Evolutionary conservation across 1,139 yeast genomes (phyloP), one percentile per base, ranked within the genome.

Genomic region (Nematodospora anomalae): DNA sequence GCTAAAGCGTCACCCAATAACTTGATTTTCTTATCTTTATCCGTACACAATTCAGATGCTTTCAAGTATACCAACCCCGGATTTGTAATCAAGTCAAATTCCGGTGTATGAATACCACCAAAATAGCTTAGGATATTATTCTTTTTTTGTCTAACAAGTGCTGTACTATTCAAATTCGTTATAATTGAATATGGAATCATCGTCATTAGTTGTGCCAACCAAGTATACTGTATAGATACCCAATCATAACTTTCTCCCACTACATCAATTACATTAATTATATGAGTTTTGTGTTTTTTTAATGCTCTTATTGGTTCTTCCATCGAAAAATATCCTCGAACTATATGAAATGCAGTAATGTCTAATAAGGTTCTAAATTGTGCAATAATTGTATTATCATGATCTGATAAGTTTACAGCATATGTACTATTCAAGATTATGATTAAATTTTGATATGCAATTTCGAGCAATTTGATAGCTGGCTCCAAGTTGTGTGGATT

Each of bases 261-360:
- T 2, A 49, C 45, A 16, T 46, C 50, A 4, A 51, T 33, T 0
- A 68, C 62, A 39, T 74, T 74, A 16, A 67, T 67, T 2, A 83
- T 53, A 58, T 87, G 96, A 6, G 76, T 64, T 29, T 71, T 70
- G 51, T 85, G 88, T 53, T 80, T 83, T 39, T 73, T 69, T 46
- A 79, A 74, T 0, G 89, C 87, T 26, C 67, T 49, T 27, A 80
- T 67, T 1, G 84, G 73, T 45, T 76, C 78, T 29, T 76, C 83
- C 16, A 77, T 45, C n/a, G 84, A 77, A 26, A 85, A 64, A 47
- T 80, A 76, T 1, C 80, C 67, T 43, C 85, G 69, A 3, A 78
- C 76, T 10, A 84, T 78, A 47, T 82, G 85, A 39, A 82, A 68
- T 0, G 84, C 83, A 6, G 77, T 53, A 2, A 75, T 53, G 53